Evolutionary conservation across 345 rosid genomes (phyloP).

Genomic region (Barbarea vulgaris): DNA sequence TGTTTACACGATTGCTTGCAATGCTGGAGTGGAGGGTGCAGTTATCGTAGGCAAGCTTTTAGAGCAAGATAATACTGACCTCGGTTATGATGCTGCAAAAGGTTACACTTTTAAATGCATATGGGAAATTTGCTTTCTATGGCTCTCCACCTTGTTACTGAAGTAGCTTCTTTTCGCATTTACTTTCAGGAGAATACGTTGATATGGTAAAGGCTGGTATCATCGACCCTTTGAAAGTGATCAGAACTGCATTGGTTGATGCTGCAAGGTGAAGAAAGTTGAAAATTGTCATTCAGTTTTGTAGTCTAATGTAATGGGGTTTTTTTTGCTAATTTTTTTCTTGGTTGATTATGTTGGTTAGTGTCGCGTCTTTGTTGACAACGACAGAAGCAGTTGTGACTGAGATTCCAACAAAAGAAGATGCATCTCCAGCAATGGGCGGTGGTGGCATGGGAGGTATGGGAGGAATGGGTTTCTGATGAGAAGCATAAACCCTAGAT

Average conservation of each 20-base stretch:
- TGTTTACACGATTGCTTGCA: conserved; percentile 79
- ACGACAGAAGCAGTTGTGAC: conserved; percentile 88
- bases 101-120: conserved; percentile 38
- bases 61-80: conserved; percentile 88
- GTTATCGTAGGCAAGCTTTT: conserved; percentile 93
- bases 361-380: conserved; percentile 90
- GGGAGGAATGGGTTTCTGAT: conserved; percentile 87
- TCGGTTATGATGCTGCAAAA: conserved; percentile 97
- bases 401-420: conserved; percentile 88
- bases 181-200: conserved; percentile 72
- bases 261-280: conserved; percentile 33
- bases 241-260: conserved; percentile 92
- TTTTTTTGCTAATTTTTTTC: background rate
- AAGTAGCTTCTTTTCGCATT: background rate
- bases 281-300: background rate
- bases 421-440: conserved; percentile 58
- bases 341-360: conserved; percentile 33
- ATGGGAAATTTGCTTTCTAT: background rate
- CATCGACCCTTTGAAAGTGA: conserved; percentile 90
- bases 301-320: background rate
- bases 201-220: conserved; percentile 97
- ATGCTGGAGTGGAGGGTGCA: conserved; percentile 97
- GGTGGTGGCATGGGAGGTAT: conserved; percentile 84
- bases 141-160: background rate
- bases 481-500: conserved; percentile 29